Conservation (phyloP, 257 asterid genomes). For the Leptodermis oblonga region DNA sequence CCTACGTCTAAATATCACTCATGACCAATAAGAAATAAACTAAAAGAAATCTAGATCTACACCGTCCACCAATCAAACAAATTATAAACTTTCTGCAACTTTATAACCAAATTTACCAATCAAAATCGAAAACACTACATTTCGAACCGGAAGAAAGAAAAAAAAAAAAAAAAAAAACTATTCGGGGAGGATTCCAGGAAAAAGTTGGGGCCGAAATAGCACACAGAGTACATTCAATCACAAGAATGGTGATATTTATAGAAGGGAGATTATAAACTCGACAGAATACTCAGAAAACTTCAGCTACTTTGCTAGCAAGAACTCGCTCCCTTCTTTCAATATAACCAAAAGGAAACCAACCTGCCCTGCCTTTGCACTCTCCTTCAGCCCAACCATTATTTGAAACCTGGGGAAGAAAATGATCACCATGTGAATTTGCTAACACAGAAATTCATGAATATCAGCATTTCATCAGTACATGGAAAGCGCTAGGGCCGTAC, state of each 20-base stretch:
- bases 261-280: constrained; percentile 5
- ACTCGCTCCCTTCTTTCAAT: constrained; percentile 91
- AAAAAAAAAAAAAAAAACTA: background rate
- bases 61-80: background rate
- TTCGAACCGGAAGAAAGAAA: background rate
- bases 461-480: background rate
- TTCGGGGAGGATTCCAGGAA: no score
- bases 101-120: background rate
- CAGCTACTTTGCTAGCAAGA: constrained; percentile 96
- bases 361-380: constrained; percentile 96
- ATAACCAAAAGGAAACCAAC: constrained; percentile 96
- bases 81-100: background rate
- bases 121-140: no score
- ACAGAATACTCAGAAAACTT: constrained; percentile 45
- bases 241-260: constrained; percentile 3
- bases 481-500: background rate
- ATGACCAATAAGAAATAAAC: no score
- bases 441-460: background rate
- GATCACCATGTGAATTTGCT: background rate
- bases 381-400: constrained; percentile 99
- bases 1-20: no score
- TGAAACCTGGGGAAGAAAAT: constrained; percentile 50
- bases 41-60: background rate
- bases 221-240: background rate
- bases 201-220: background rate